These are phyloP conservation scores for Phoma herbarum DNA, from an alignment of 2,329 filamentous ascomycete genomes.

Conservation along the genomic window DNA sequence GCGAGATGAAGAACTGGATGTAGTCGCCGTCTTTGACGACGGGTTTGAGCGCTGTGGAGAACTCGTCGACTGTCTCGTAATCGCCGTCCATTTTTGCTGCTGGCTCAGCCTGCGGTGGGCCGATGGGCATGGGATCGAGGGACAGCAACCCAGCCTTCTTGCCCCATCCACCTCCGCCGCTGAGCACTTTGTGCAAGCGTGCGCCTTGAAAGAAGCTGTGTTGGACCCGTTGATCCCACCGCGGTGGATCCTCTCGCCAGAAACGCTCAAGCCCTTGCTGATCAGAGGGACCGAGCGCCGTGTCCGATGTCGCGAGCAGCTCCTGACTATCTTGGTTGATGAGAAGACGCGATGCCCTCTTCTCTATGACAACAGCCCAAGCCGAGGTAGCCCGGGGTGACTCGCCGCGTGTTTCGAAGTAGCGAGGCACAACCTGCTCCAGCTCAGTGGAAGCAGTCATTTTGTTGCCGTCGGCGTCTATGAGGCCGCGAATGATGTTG, in stretches of 20 bases:
- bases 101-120: conserved; percentile 1
- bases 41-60: conserved; percentile 58
- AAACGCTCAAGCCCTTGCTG: conserved; percentile 3
- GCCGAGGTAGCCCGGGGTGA: conserved; percentile 65
- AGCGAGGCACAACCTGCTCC: conserved; percentile 68
- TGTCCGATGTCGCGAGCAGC: neutral
- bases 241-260: conserved; percentile 30
- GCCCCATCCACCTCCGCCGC: conserved; percentile 86
- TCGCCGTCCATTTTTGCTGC: conserved; percentile 11
- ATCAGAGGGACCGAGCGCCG: too few species aligned
- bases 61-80: conserved; percentile 34
- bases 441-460: conserved; percentile 76
- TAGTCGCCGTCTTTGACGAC: conserved; percentile 70
- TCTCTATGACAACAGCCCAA: conserved; percentile 76
- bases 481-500: conserved; percentile 77
- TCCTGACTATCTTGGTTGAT: neutral
- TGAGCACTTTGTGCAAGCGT: conserved; percentile 65
- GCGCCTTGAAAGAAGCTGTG: conserved; percentile 42
- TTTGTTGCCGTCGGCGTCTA: conserved; percentile 54
- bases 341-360: conserved; percentile 11
- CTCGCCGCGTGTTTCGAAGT: conserved; percentile 59
- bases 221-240: conserved; percentile 33
- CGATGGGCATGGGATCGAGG: conserved; percentile 67
- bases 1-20: conserved; percentile 57
- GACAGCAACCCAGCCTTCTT: conserved; percentile 80